These are phyloP conservation scores for Podospora didyma DNA, from an alignment of 495 filamentous ascomycete species.

Conservation along the genomic window DNA sequence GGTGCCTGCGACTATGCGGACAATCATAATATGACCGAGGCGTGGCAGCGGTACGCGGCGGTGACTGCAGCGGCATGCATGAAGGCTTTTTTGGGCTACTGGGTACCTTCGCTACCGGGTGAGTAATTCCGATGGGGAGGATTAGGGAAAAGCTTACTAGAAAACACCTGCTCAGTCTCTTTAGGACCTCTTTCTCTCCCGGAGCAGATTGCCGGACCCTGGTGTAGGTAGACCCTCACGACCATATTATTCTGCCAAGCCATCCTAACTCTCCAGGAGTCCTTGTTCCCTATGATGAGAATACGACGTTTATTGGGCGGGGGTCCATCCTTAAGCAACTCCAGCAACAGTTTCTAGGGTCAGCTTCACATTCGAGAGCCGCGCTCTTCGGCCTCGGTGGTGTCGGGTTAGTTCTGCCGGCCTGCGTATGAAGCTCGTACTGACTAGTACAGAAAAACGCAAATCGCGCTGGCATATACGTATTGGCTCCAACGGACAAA, in stretches of 20 bases:
- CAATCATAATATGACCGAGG: background rate
- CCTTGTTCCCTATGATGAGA: conserved; percentile 19
- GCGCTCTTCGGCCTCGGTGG: conserved; percentile 1
- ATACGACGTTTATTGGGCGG: conserved; percentile 41
- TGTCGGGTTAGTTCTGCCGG: too few relatives aligned
- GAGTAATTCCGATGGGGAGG: too few relatives aligned
- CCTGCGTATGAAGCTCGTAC: too few relatives aligned
- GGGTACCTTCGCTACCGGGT: background rate
- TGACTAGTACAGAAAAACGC: conserved; percentile 16
- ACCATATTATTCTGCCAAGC: too few relatives aligned
- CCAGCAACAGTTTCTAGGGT: conserved; percentile 2
- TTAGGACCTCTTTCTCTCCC: too few relatives aligned
- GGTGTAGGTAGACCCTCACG: too few relatives aligned
- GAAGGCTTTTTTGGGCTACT: background rate
- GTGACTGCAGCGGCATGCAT: background rate
- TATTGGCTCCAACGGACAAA: too few relatives aligned
- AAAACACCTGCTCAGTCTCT: too few relatives aligned
- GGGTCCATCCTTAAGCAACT: conserved; percentile 32
- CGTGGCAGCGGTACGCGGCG: background rate
- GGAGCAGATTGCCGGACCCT: too few relatives aligned
- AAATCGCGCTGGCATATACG: too few relatives aligned
- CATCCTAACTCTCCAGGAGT: conserved; percentile 1
- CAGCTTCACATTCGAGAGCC: conserved; percentile 12
- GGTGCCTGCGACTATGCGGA: conserved; percentile 28
- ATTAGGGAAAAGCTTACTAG: too few relatives aligned